Percentiles rank a stretch among this genome's conserved stretches.
Conservation (phyloP, 1,284 basidiomycete genomes). For the Ganoderma resinaceum region DNA sequence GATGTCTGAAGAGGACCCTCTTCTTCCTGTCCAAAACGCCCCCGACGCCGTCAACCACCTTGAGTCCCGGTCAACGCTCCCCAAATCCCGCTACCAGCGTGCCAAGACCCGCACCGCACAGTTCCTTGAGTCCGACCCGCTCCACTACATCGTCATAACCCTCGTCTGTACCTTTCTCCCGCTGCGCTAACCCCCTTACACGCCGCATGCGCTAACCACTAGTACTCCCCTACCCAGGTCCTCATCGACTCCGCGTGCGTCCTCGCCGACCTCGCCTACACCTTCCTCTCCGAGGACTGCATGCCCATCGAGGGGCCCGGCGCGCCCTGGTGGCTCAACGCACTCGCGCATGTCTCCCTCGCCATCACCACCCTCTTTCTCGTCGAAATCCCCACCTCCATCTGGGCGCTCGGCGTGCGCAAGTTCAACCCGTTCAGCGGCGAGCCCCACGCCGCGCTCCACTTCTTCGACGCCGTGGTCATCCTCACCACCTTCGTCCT, state of each 20-base stretch:
- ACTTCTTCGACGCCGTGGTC: conserved; percentile 76
- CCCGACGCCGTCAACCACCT: conserved; percentile 30
- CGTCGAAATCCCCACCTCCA: conserved; percentile 72
- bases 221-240: conserved; percentile 54
- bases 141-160: conserved; percentile 68
- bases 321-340: conserved; percentile 62
- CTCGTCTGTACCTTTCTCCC: conserved; percentile 46
- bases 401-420: conserved; percentile 67
- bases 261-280: conserved; percentile 72
- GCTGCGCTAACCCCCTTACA: neutral
- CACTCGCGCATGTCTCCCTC: conserved; percentile 67
- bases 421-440: conserved; percentile 66
- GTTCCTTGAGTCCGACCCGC: conserved; percentile 57
- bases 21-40: conserved; percentile 50
- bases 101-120: conserved; percentile 51
- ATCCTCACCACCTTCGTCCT: conserved; percentile 76
- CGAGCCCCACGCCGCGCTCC: conserved; percentile 61
- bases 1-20: conserved; percentile 62
- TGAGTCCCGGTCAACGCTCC: conserved; percentile 23
- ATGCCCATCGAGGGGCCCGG: conserved; percentile 51
- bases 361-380: conserved; percentile 76
- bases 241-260: conserved; percentile 70
- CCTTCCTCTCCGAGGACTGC: conserved; percentile 64
- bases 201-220: neutral
- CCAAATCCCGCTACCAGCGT: conserved; percentile 25